phyloP scores from a whole-genome alignment of 1,139 yeast genomes.

The Saccharomyces uvarum region DNA sequence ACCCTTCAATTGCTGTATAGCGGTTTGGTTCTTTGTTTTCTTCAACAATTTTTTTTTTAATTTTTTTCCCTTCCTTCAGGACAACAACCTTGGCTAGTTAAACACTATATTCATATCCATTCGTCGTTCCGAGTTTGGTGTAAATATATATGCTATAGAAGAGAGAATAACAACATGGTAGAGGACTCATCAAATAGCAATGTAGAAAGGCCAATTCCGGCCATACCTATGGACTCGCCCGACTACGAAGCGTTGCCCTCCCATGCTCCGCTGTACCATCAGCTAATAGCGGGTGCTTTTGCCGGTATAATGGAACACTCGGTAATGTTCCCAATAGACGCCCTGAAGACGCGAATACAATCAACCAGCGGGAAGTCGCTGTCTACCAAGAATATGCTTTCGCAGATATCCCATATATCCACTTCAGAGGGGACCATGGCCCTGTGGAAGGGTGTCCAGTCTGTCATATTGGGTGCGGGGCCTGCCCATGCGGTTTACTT shows the following conservation, averaged over 20 bases:
- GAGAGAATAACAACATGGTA: neutral
- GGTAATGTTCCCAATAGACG: constrained; percentile 93
- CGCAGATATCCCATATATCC: constrained; percentile 64
- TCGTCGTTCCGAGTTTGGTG: neutral
- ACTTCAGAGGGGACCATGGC: constrained; percentile 84
- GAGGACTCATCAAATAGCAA: neutral
- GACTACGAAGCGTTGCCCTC: constrained; percentile 91
- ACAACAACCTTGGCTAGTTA: neutral
- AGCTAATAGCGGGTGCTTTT: constrained; percentile 85
- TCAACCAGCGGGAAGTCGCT: constrained; percentile 35
- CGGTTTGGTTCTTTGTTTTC: neutral
- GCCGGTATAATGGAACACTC: constrained; percentile 99
- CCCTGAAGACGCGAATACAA: constrained; percentile 93
- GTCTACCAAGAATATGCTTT: constrained; percentile 39
- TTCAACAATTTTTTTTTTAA: neutral
- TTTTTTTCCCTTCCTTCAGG: neutral
- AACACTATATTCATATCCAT: neutral
- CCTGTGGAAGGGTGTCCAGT: constrained; percentile 89
- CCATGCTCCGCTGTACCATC: constrained; percentile 74
- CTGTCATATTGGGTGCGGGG: constrained; percentile 92
- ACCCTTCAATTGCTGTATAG: neutral
- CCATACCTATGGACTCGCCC: neutral
- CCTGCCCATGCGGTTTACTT: constrained; percentile 98
- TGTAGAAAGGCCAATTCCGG: neutral
- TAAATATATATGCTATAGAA: neutral